phyloP scores from a whole-genome alignment of 805 yeast species.

The Metschnikowia hibisci region DNA sequence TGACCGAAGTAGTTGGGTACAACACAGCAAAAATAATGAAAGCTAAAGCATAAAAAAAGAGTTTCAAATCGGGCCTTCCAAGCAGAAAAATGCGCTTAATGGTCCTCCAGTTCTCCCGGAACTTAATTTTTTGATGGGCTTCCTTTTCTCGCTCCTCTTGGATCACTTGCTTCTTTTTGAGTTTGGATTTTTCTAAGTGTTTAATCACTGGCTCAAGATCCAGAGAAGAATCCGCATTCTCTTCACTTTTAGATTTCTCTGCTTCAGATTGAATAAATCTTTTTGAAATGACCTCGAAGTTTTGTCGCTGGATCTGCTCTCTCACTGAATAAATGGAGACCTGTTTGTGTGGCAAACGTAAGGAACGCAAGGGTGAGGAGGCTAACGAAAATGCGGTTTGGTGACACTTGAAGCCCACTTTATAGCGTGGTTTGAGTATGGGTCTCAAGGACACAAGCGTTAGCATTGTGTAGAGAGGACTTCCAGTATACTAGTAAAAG shows the following conservation, averaged over 20 bases:
- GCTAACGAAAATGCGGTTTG: neutral
- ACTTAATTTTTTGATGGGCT: constrained; percentile 23
- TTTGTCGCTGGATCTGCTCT: neutral
- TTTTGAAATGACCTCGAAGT: neutral
- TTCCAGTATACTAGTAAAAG: neutral
- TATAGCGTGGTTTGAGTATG: neutral
- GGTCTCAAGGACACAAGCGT: constrained; percentile 3
- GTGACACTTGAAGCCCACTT: neutral
- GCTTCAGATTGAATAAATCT: neutral
- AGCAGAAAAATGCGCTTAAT: constrained; percentile 35
- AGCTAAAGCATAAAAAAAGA: constrained; percentile 37
- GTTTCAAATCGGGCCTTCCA: constrained; percentile 37
- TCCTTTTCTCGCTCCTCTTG: constrained; percentile 30
- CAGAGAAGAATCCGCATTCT: neutral
- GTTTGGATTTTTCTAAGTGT: constrained; percentile 28
- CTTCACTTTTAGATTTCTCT: neutral
- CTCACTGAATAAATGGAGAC: neutral
- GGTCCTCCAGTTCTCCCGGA: constrained; percentile 33
- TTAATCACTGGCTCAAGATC: constrained; percentile 19
- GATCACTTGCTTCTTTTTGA: constrained; percentile 22
- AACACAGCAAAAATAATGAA: constrained; percentile 42
- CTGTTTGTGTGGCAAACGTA: neutral
- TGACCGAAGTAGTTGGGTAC: constrained; percentile 42
- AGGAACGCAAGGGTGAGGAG: neutral
- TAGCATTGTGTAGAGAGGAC: constrained; percentile 1